Evolutionary conservation across 1,284 basidiomycete species (phyloP).

Genomic region (Ganoderma lucidum): DNA sequence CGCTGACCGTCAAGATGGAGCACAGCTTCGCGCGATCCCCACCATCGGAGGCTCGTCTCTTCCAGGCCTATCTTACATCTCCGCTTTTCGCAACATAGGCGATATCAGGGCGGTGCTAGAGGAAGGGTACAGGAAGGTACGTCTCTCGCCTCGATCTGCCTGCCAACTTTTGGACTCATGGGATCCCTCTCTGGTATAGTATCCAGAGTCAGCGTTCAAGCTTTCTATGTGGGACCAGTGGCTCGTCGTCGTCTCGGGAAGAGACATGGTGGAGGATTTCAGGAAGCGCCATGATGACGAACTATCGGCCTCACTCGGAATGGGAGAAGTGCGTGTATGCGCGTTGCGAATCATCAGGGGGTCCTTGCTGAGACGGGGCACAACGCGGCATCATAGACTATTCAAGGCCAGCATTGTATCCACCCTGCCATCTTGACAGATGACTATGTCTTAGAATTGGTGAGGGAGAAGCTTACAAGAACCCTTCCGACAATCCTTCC

Average conservation of each 20-base stretch:
- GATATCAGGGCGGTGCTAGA: conserved; percentile 24
- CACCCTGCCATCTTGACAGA: conserved; percentile 26
- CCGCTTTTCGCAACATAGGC: not conserved
- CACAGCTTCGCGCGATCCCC: not conserved
- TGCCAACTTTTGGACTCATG: not conserved
- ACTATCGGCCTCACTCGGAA: not conserved
- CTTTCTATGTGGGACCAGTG: conserved; percentile 45
- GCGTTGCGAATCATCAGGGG: not conserved
- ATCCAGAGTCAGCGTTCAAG: conserved; percentile 41
- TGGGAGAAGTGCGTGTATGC: not conserved
- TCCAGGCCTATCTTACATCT: not conserved
- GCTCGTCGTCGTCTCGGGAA: conserved; percentile 37
- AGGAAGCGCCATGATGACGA: not conserved
- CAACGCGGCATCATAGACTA: not conserved
- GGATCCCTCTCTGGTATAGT: conserved; percentile 31
- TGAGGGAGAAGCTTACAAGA: conserved; percentile 35
- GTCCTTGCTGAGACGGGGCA: not conserved
- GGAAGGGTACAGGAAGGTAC: not conserved
- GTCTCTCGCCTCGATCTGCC: not conserved
- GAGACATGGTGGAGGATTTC: conserved; percentile 2
- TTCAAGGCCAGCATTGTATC: conserved; percentile 25
- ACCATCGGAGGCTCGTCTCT: not conserved
- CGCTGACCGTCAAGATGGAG: not conserved
- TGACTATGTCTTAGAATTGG: conserved; percentile 37
- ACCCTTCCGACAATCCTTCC: conserved; percentile 35